Base-by-base conservation (phyloP, 2,329 filamentous ascomycete genomes). In the Fusarium falciforme region DNA sequence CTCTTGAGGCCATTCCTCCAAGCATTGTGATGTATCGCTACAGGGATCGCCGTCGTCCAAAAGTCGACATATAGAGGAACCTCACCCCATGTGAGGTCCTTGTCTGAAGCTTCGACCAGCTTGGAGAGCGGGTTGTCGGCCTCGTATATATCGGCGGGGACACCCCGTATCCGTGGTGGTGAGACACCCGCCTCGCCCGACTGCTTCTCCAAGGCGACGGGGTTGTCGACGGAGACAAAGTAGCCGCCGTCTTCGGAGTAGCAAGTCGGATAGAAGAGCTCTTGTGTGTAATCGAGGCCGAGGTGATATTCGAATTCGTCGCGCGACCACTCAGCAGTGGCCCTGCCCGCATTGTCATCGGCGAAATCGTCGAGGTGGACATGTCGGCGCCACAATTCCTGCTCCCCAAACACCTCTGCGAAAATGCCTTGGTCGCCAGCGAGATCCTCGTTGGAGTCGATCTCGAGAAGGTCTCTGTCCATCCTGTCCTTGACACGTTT, bases 371-470 rank as follows among this genome's bases (percentile, higher is more conserved):
- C 64, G 12, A 63, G 47, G 22, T 70, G 65, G 8, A 74, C 49
- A 9, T 75, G 68, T 6, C 44, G 66, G 5, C 75, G 75, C 76
- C 76, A 78, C 9, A 73, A 58, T 33, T 78, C 73, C 54, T 78
- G 77, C 49, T 80, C 79, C 3, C 79, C 79, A 54, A 80, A 79
- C 0, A 82, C 71, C 55, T 81, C 76, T n/a, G 76, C 79, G 25
- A 81, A 78, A 16, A 82, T 70, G 12, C 79, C 79, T 58, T 82
- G 80, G 35, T 82, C 80, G 20, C 80, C 79, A 12, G 70, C 73
- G 1, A 82, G 68, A 8, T 74, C 58, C 6, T 65, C 54, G 3
- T 60, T 63, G 1, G 68, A 67, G 6, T 36, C 29, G 9, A 77
- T 49, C 42, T 75, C 71, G 2, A 64, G n/a, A 2, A 76, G 61